Percentiles rank a stretch among this genome's conserved stretches.
Evolutionary conservation across 225 moss, liverwort and hornwort species (phyloP).

Genomic region (Thuidium tamariscinum): DNA sequence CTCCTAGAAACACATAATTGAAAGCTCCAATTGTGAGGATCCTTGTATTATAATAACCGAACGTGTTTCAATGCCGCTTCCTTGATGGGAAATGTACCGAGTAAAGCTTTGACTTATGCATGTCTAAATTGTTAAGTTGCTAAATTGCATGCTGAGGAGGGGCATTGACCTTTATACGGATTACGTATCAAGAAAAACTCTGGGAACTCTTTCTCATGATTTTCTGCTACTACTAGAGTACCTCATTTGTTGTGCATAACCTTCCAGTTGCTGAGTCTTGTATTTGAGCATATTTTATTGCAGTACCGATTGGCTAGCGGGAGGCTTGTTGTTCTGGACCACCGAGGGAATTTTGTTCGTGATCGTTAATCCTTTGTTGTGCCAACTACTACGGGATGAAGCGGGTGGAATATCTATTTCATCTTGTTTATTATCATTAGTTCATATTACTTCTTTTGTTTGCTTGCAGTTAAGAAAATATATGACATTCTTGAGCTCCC

Average conservation of each 20-base stretch:
- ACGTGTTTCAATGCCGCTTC: neutral
- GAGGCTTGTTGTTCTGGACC: neutral
- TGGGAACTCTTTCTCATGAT: neutral
- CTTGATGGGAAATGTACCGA: neutral
- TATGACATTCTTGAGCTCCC: neutral
- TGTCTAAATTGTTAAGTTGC: neutral
- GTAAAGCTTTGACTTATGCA: neutral
- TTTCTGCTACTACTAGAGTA: neutral
- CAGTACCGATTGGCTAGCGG: neutral
- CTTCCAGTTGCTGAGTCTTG: neutral
- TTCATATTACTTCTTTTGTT: neutral
- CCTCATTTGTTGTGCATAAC: neutral
- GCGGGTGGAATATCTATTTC: no score
- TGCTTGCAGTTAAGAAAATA: neutral
- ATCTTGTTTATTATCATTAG: neutral
- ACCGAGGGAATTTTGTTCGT: neutral
- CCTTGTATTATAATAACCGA: neutral
- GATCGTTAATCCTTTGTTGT: neutral
- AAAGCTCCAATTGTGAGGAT: neutral
- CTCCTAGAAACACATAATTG: neutral
- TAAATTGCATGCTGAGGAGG: neutral
- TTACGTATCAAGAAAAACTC: no score
- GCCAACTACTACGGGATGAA: neutral
- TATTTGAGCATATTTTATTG: neutral
- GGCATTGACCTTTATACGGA: neutral